A percentile compares a stretch with the other conserved stretches of the same genome.
phyloP scores from a whole-genome alignment of 495 filamentous ascomycete species.

The Aspergillus haitiensis region DNA sequence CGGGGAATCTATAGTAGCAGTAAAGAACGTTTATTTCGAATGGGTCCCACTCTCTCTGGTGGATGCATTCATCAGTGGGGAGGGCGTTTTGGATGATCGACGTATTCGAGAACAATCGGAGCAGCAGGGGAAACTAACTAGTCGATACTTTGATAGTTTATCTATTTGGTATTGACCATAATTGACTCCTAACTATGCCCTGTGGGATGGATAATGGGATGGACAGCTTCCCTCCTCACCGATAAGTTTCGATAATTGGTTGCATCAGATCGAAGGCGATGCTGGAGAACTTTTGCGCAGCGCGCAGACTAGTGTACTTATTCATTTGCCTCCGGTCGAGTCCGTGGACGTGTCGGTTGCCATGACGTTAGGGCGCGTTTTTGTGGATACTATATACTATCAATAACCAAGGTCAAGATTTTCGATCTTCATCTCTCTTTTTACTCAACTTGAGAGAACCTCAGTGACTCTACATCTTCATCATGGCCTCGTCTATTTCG shows the following conservation, averaged over 20 bases:
- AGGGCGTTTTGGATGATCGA: constrained; percentile 34
- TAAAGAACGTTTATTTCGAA: constrained; percentile 66
- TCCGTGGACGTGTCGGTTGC: constrained; percentile 14
- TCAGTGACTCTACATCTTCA: constrained; percentile 2
- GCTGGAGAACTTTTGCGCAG: not conserved
- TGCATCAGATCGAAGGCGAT: not conserved
- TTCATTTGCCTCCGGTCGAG: not conserved
- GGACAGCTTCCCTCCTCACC: not conserved
- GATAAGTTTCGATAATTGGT: not conserved
- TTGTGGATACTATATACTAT: constrained; percentile 2
- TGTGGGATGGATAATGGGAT: not conserved
- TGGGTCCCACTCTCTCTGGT: constrained; percentile 57
- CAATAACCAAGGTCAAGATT: not conserved
- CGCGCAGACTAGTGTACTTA: not conserved
- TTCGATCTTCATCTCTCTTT: not conserved
- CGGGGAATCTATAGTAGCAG: constrained; percentile 26
- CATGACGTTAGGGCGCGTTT: constrained; percentile 17
- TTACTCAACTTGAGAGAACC: not conserved
- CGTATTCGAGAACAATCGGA: constrained; percentile 34
- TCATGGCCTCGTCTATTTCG: constrained; percentile 25
- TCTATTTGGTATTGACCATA: constrained; percentile 11
- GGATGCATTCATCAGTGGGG: constrained; percentile 58
- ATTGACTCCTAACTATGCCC: not conserved
- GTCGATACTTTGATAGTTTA: constrained; percentile 34
- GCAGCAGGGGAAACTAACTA: constrained; percentile 29